These are phyloP conservation scores for Amylostereum chailletii DNA, from an alignment of 1,284 basidiomycete species.

Conservation along the genomic window DNA sequence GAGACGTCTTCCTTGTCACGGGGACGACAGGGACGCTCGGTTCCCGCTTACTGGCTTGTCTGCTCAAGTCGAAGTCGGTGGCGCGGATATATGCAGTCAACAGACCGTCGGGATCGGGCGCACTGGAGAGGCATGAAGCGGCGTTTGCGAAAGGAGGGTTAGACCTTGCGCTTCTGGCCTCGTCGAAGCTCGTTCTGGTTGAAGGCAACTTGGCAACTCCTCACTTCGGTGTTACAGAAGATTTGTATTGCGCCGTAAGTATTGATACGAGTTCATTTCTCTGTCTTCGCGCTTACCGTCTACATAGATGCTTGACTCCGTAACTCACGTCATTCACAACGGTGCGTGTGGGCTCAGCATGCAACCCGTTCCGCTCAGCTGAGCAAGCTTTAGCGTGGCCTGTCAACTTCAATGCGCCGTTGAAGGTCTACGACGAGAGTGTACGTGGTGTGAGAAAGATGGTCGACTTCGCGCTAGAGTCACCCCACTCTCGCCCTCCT, in stretches of 20 bases:
- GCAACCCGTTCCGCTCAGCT: background rate
- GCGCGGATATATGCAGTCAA: conserved; percentile 24
- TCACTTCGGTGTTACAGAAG: conserved; percentile 15
- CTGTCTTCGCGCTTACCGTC: too few relatives aligned
- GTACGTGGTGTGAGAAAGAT: conserved; percentile 14
- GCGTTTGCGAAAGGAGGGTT: conserved; percentile 20
- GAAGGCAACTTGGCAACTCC: conserved; percentile 18
- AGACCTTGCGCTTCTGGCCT: conserved; percentile 13
- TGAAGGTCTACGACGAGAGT: conserved; percentile 16
- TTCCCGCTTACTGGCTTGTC: conserved; percentile 18
- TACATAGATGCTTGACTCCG: conserved; percentile 15
- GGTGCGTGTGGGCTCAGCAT: conserved; percentile 13
- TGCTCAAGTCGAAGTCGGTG: conserved; percentile 16
- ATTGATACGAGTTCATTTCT: too few relatives aligned
- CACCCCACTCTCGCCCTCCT: conserved; percentile 16
- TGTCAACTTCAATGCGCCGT: conserved; percentile 24
- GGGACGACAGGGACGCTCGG: conserved; percentile 29
- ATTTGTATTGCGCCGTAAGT: background rate
- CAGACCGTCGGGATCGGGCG: conserved; percentile 11
- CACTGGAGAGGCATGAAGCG: conserved; percentile 17
- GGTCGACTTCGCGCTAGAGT: conserved; percentile 19
- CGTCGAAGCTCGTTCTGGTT: conserved; percentile 18
- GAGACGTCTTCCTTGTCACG: conserved; percentile 24
- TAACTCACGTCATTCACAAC: conserved; percentile 27
- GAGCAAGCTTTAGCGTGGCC: conserved; percentile 20